Base-by-base conservation (phyloP, 2,329 filamentous ascomycete species). In the Plenodomus biglobosus region DNA sequence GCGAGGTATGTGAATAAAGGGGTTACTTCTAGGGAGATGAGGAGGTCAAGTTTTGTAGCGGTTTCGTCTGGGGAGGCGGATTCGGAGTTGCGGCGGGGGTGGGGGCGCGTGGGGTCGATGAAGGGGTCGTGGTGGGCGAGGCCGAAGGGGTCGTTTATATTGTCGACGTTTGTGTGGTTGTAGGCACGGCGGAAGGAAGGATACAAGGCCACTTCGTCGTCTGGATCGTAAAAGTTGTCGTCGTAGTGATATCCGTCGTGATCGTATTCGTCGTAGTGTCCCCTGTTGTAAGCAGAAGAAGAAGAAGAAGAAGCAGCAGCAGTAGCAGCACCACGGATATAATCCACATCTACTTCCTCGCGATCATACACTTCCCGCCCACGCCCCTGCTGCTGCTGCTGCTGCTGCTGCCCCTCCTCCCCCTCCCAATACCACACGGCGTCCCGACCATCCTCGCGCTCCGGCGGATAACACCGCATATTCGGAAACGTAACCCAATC, bases 401-500 rank as follows among this genome's bases (percentile, higher is more conserved):
- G n/a, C n/a, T n/a, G n/a, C n/a, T n/a, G n/a, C n/a, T n/a, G n/a
- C 22, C 22, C 5, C 22, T 24, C 22, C 22, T 24, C 22, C 22
- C 27, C 27, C 27, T 65, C 65, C 53, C 64, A 66, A 46, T 58
- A 62, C 58, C 61, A 67, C 17, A n/a, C n/a, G n/a, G 61, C 56
- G 20, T 64, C 55, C 8, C 53, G 47, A n/a, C 54, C 54, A 2
- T 60, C 50, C 38, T 55, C 56, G 16, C 58, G 42, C 15, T 66
- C 57, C 8, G 68, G 69, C 1, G 67, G 68, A 42, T 71, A 71
- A 30, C 55, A 47, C 15, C 54, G 48, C 35, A 72, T 53, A 32
- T 67, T 66, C 1, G 69, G 69, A 34, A 72, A 66, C 0, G 68
- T 72, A 30, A 64, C 55, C 69, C 69, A 72, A 41, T 71, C 64